Conservation (phyloP, 1,284 basidiomycete species). For the Microbotryum intermedium region DNA sequence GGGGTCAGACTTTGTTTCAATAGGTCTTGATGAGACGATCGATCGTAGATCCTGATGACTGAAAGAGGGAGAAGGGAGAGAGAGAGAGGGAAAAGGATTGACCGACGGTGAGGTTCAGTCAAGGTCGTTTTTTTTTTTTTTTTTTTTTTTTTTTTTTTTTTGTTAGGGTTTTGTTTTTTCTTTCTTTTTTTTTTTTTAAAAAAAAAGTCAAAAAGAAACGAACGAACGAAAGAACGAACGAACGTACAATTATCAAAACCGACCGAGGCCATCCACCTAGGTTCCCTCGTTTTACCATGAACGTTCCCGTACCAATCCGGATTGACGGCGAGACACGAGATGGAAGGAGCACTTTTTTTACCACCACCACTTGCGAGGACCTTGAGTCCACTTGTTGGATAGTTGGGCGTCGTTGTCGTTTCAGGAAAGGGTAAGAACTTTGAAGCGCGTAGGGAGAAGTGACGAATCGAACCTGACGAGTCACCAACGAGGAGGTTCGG, state of each 20-base stretch:
- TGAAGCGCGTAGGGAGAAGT: conserved; percentile 8
- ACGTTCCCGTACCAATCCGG: neutral
- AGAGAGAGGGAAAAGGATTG: too few species aligned
- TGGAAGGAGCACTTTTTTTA: neutral
- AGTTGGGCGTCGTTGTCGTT: neutral
- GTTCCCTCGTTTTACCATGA: neutral
- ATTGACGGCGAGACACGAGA: conserved; percentile 1
- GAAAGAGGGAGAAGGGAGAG: neutral
- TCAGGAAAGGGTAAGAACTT: conserved; percentile 3
- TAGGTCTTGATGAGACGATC: neutral
- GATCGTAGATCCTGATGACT: conserved; percentile 7
- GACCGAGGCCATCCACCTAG: conserved; percentile 6
- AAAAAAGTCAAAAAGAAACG: too few species aligned
- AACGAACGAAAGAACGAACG: too few species aligned
- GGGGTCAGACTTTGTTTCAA: neutral
- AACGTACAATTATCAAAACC: conserved; percentile 14
- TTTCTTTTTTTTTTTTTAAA: too few species aligned
- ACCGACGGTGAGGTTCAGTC: too few species aligned
- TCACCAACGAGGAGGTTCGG: conserved; percentile 10
- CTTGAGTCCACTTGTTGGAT: neutral
- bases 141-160: too few species aligned
- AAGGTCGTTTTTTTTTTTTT: too few species aligned
- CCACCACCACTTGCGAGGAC: neutral
- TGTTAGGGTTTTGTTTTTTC: too few species aligned
- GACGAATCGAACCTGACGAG: conserved; percentile 1